phyloP scores from a whole-genome alignment of 257 asterid genomes.

The Nemophila menziesii region DNA sequence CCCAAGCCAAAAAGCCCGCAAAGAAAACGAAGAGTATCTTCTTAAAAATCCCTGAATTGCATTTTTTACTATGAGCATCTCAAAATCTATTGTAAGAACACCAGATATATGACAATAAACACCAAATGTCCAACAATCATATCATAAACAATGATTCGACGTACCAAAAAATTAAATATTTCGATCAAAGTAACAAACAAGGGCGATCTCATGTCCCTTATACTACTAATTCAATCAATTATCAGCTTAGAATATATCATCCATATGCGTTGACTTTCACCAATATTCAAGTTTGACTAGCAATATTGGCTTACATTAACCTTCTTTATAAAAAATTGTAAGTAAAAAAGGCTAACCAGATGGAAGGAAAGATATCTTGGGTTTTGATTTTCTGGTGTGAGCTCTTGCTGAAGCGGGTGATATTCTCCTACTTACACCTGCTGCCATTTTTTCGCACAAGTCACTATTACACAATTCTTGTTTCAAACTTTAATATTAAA shows the following conservation, averaged over 20 bases:
- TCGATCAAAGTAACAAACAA: not conserved
- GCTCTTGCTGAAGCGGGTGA: conserved; percentile 84
- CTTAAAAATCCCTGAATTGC: conserved; percentile 55
- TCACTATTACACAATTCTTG: not conserved
- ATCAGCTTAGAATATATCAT: not conserved
- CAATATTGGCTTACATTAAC: no score
- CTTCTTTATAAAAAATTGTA: not conserved
- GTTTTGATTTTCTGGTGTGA: conserved; percentile 55
- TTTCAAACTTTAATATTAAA: no score
- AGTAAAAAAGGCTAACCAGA: conserved; percentile 26
- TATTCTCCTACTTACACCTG: conserved; percentile 38
- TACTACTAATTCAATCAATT: not conserved
- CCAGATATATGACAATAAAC: not conserved
- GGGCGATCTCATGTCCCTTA: not conserved
- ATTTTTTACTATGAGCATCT: not conserved
- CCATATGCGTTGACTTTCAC: not conserved
- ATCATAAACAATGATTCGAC: not conserved
- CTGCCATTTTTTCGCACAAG: conserved; percentile 32
- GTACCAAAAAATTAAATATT: not conserved
- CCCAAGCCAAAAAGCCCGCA: conserved; percentile 58
- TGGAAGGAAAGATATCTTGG: conserved; percentile 21
- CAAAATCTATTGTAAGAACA: not conserved
- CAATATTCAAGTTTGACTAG: no score
- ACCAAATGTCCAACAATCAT: not conserved
- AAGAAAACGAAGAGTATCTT: conserved; percentile 39